Conservation (phyloP, 306 rosid species). For the Acacia acuminata region DNA sequence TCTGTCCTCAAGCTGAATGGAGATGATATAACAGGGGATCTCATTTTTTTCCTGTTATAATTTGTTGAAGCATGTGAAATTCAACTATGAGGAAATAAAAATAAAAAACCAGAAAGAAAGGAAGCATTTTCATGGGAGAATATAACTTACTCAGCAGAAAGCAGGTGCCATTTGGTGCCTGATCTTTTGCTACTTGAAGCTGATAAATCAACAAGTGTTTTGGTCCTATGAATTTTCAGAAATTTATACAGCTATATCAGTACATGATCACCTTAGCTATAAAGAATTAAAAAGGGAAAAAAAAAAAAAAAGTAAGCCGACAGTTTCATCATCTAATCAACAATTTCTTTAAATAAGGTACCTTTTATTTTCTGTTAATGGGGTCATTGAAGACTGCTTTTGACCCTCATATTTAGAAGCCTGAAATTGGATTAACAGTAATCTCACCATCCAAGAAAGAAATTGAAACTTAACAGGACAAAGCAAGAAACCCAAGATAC, state of each 20-base stretch:
- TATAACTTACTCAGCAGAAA: slow-evolving; percentile 41
- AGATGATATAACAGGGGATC: slow-evolving; percentile 59
- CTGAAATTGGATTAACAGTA: slow-evolving; percentile 31
- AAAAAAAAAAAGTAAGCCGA: neutral
- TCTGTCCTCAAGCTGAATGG: slow-evolving; percentile 64
- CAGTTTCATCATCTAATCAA: neutral
- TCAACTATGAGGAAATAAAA: slow-evolving; percentile 22
- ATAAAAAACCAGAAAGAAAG: slow-evolving; percentile 9
- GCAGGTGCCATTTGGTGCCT: slow-evolving; percentile 44
- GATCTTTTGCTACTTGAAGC: slow-evolving; percentile 31
- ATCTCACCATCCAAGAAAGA: neutral
- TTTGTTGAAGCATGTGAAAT: slow-evolving; percentile 43
- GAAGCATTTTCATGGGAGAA: neutral
- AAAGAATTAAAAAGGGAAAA: neutral
- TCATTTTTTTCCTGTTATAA: slow-evolving; percentile 57
- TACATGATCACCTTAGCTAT: neutral
- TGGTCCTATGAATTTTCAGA: slow-evolving; percentile 31
- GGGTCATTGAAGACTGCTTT: slow-evolving; percentile 42
- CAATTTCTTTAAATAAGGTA: neutral
- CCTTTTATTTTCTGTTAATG: slow-evolving; percentile 58
- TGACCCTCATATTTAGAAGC: slow-evolving; percentile 35
- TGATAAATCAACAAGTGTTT: slow-evolving; percentile 40
- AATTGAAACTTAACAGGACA: neutral
- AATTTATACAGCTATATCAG: neutral
- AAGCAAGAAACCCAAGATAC: neutral